These are phyloP conservation scores for Ramichloridium luteum DNA, from an alignment of 2,329 filamentous ascomycete genomes.

Conservation along the genomic window DNA sequence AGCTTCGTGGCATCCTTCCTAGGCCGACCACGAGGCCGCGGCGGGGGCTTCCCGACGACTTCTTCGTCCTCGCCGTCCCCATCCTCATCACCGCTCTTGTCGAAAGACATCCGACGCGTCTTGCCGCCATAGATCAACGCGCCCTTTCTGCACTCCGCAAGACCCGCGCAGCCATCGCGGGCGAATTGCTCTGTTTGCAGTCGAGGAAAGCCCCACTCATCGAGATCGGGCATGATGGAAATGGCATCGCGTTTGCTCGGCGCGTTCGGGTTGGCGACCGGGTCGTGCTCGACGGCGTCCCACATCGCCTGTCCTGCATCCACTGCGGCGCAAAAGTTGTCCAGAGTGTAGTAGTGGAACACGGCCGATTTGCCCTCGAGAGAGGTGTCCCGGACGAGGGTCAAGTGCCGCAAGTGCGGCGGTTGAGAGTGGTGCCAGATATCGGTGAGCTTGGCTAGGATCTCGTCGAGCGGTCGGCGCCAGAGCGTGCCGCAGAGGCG, in stretches of 20 bases:
- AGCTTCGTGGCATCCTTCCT: too few relatives aligned
- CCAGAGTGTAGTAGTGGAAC: slow-evolving; percentile 44
- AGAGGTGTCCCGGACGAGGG: slow-evolving; percentile 43
- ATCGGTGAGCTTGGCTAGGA: slow-evolving; percentile 41
- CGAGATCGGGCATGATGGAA: slow-evolving; percentile 23
- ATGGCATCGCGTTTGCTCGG: slow-evolving; percentile 15
- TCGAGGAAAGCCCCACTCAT: slow-evolving; percentile 38
- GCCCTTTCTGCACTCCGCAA: slow-evolving; percentile 25
- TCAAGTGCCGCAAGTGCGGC: slow-evolving; percentile 42
- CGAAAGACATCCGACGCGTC: too few relatives aligned
- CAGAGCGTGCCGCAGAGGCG: slow-evolving; percentile 38
- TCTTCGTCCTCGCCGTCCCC: too few relatives aligned
- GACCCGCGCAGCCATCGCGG: slow-evolving; percentile 30
- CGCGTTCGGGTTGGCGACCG: slow-evolving; percentile 12
- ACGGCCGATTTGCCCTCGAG: slow-evolving; percentile 36
- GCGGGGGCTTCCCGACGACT: too few relatives aligned
- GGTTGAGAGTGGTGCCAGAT: slow-evolving; percentile 49
- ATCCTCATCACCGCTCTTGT: too few relatives aligned
- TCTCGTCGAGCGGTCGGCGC: slow-evolving; percentile 42
- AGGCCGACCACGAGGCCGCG: too few relatives aligned
- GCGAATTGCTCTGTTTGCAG: slow-evolving; percentile 25
- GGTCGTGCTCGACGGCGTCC: slow-evolving; percentile 38
- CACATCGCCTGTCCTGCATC: slow-evolving; percentile 38
- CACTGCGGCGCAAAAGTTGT: slow-evolving; percentile 42
- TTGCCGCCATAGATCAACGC: too few relatives aligned